phyloP scores from a whole-genome alignment of 306 rosid genomes.

The Astragalus glycyphyllos region DNA sequence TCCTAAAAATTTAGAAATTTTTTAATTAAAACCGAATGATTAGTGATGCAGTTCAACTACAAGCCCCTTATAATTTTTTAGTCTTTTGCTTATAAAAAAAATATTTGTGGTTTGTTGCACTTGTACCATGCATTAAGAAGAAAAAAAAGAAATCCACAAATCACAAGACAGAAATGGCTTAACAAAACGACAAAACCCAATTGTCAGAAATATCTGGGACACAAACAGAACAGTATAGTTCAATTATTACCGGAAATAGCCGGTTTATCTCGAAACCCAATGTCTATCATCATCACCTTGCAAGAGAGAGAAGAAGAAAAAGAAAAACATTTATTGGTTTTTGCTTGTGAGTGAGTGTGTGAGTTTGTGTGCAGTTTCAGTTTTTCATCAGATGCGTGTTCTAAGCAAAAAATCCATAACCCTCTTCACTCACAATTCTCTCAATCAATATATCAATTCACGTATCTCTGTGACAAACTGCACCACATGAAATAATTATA shows the following conservation, averaged over 20 bases:
- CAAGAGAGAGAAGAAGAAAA: conserved; percentile 10
- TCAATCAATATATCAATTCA: conserved; percentile 37
- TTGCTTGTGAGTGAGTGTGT: conserved; percentile 40
- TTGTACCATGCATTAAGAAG: no score
- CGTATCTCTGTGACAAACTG: conserved; percentile 50
- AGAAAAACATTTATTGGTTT: neutral
- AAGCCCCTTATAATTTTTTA: no score
- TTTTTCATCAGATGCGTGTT: conserved; percentile 40
- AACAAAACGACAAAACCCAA: conserved; percentile 55
- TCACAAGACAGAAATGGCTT: neutral
- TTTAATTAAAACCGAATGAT: no score
- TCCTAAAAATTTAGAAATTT: no score
- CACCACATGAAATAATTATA: conserved; percentile 44
- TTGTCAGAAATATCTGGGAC: conserved; percentile 70
- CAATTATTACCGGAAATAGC: conserved; percentile 72
- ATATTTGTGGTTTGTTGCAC: no score
- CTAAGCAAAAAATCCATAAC: conserved; percentile 24
- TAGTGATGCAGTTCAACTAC: no score
- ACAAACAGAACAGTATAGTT: conserved; percentile 45
- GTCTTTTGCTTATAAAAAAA: no score
- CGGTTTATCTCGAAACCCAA: conserved; percentile 72
- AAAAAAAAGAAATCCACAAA: neutral
- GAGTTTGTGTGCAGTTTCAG: conserved; percentile 42
- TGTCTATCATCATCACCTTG: conserved; percentile 34
- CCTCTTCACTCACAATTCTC: neutral